phyloP scores from a whole-genome alignment of 441 rosid genomes.

The Populus hybrid region DNA sequence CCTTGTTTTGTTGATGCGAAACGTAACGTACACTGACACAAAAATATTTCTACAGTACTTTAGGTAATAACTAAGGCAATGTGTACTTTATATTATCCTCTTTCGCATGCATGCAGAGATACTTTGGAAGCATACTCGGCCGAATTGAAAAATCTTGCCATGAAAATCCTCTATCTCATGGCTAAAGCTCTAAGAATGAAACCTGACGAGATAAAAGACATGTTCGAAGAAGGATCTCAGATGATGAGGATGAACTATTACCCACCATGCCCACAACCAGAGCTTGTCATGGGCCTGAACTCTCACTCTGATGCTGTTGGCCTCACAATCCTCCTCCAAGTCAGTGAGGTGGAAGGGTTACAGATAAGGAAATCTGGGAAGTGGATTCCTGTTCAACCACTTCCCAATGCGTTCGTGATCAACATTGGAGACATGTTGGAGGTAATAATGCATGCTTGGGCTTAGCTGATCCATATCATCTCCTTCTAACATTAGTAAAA shows the following conservation, averaged over 20 bases:
- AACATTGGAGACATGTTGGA: constrained; percentile 47
- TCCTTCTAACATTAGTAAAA: background rate
- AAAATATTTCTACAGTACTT: too few relatives aligned
- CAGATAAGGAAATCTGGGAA: constrained; percentile 37
- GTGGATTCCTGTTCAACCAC: constrained; percentile 37
- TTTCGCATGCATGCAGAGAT: constrained; percentile 10
- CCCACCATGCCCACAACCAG: constrained; percentile 53
- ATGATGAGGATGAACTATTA: constrained; percentile 33
- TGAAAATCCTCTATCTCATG: constrained; percentile 11
- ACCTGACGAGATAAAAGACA: constrained; percentile 2
- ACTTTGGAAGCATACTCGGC: constrained; percentile 19
- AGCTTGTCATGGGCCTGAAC: constrained; percentile 33
- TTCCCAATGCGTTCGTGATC: constrained; percentile 37
- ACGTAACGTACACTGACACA: too few relatives aligned
- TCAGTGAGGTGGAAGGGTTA: constrained; percentile 41
- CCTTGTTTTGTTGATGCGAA: too few relatives aligned
- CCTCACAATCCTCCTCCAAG: constrained; percentile 39
- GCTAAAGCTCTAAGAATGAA: constrained; percentile 23
- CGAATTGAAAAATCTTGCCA: constrained; percentile 12
- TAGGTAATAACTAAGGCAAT: too few relatives aligned
- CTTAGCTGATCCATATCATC: background rate
- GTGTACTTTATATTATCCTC: too few relatives aligned
- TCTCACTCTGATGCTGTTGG: constrained; percentile 38
- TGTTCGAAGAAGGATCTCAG: constrained; percentile 19
- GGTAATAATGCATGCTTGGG: constrained; percentile 20